Percentiles rank a stretch among this genome's conserved stretches.
Conservation (phyloP, 495 filamentous ascomycete genomes). For the Tuber aestivum region DNA sequence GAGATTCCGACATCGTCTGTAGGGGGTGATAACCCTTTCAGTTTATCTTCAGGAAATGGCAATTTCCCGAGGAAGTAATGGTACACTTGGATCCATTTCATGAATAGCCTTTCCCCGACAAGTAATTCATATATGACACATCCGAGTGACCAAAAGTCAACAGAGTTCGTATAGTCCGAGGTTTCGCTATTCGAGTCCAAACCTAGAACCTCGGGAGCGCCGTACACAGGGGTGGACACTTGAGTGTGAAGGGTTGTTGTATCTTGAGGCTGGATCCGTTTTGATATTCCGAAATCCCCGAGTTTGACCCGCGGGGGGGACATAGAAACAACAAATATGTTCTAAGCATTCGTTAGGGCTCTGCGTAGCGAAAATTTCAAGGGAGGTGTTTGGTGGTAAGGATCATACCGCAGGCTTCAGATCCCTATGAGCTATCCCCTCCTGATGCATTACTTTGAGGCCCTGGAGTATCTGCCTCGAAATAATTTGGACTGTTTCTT, state of each 20-base stretch:
- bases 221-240: not conserved
- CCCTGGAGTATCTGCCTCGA: no score
- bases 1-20: not conserved
- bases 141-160: not conserved
- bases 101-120: not conserved
- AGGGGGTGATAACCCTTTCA: not conserved
- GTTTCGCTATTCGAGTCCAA: not conserved
- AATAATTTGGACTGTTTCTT: no score
- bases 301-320: no score
- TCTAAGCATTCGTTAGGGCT: no score
- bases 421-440: no score
- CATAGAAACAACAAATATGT: no score
- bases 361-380: not conserved
- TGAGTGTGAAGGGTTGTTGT: no score
- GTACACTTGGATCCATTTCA: no score
- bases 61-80: not conserved
- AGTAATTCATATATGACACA: not conserved
- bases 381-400: not conserved
- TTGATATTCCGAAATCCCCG: not conserved
- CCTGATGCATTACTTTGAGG: no score
- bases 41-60: no score
- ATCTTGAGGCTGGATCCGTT: not conserved
- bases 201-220: not conserved
- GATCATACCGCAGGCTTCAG: no score
- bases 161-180: no score